Percentiles rank a stretch among this genome's conserved stretches.
phyloP scores from a whole-genome alignment of 1,139 yeast species.

The Hansenula sp. region DNA sequence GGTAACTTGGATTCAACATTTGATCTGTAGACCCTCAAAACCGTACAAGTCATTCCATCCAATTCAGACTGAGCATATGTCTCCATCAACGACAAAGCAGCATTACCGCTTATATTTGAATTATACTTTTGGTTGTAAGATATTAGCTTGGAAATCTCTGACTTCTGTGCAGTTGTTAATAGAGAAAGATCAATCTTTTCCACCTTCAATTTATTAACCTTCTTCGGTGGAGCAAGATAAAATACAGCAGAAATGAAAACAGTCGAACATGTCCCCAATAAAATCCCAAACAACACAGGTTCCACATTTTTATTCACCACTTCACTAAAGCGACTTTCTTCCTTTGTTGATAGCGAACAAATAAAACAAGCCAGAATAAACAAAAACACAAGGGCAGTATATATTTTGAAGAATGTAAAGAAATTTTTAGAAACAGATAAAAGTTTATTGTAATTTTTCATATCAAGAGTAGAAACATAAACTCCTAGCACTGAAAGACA shows the following conservation, averaged over 20 bases:
- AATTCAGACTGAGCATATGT: conserved; percentile 31
- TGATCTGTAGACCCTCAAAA: conserved; percentile 31
- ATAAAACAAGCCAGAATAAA: neutral
- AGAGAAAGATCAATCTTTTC: conserved; percentile 30
- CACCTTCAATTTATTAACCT: conserved; percentile 23
- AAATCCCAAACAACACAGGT: neutral
- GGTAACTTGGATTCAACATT: conserved; percentile 4
- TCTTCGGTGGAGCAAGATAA: neutral
- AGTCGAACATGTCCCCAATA: neutral
- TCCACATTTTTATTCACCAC: neutral
- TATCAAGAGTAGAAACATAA: neutral
- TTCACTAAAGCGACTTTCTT: neutral
- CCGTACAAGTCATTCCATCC: conserved; percentile 32
- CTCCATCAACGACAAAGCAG: conserved; percentile 35
- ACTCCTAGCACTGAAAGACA: conserved; percentile 1
- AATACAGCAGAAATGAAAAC: neutral
- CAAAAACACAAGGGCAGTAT: neutral
- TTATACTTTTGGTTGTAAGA: conserved; percentile 28
- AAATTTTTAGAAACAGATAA: neutral
- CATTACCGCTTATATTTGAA: conserved; percentile 36
- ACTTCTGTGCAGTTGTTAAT: conserved; percentile 28
- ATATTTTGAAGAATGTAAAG: neutral
- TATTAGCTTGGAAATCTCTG: conserved; percentile 35
- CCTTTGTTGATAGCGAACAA: neutral
- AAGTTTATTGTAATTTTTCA: neutral